Evolutionary conservation across 495 filamentous ascomycete genomes (phyloP), one percentile per base, ranked within the genome.

Genomic region (Baudoinia panamericana): DNA sequence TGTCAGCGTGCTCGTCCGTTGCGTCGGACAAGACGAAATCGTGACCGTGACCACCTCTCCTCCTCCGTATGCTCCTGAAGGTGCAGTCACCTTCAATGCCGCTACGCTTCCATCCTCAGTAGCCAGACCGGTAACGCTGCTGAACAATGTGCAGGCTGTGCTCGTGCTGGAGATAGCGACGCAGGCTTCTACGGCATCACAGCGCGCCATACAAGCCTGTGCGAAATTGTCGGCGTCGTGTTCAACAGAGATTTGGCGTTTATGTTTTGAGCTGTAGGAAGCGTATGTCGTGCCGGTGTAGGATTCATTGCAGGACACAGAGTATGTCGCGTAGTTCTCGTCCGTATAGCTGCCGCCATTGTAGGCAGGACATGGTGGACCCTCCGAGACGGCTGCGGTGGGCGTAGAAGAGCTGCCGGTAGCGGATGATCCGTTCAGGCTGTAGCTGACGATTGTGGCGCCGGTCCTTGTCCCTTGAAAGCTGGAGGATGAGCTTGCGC

Each of bases 221-320:
- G 26, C 32, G 6, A 24, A 6, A 4, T 16, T 25, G 13, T 13
- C 32, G 7, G 22, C 8, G 3, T 23, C 11, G 18, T 20, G 33
- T 24, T 8, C 21, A 16, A 9, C 21, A 31, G 16, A 19, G 16
- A 15, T 6, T 16, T 43, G 12, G 40, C 18, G n/a, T 19, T 31
- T 16, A 31, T 26, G 40, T 1, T 5, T 30, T 15, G 34, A 46
- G 17, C 26, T n/a, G n/a, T n/a, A n/a, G n/a, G n/a, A n/a, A n/a
- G n/a, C n/a, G n/a, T n/a, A n/a, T n/a, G 39, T 28, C 6, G 38
- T 46, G 13, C 48, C 48, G n/a, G 35, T 19, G 46, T 40, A 50
- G n/a, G 33, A 29, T 10, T 13, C 5, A 27, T 41, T 41, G 36
- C 46, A 50, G 13, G 12, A 20, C 23, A 50, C 30, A 8, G 10